A percentile compares a stretch with the other conserved stretches of the same genome.
Conservation (phyloP, 306 rosid species). For the Pyrus bretschneideri region DNA sequence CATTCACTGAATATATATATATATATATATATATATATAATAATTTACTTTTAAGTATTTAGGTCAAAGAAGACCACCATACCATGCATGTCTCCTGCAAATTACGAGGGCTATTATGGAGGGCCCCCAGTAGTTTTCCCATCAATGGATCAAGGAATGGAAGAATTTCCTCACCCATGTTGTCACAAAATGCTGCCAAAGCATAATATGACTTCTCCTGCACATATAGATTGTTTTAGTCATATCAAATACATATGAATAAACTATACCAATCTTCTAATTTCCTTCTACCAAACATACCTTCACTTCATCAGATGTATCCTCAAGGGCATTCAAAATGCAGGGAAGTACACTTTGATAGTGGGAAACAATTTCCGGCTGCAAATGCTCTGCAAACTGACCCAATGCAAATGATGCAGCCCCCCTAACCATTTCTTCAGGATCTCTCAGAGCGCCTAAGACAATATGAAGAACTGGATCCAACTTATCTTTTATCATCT, state of each 20-base stretch:
- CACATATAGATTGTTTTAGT: constrained; percentile 18
- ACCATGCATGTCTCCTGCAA: constrained; percentile 99
- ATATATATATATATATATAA: not conserved
- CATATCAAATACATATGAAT: constrained; percentile 18
- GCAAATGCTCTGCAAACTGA: constrained; percentile 94
- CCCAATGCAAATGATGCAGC: constrained; percentile 99
- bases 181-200: constrained; percentile 96
- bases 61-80: constrained; percentile 21
- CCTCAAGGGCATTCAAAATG: constrained; percentile 90
- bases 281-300: constrained; percentile 33
- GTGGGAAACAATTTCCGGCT: constrained; percentile 91
- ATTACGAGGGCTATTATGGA: constrained; percentile 72
- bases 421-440: constrained; percentile 96
- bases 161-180: constrained; percentile 98
- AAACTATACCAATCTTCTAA: constrained; percentile 11
- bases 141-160: constrained; percentile 92
- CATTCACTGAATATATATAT: constrained; percentile 12
- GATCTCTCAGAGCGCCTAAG: constrained; percentile 88
- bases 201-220: constrained; percentile 99
- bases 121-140: constrained; percentile 77
- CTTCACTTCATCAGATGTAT: constrained; percentile 92
- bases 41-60: constrained; percentile 9
- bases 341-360: constrained; percentile 96
- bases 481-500: constrained; percentile 67
- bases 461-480: constrained; percentile 91